Conservation (phyloP, 352 stramenopile genomes). For the Phytophthora kernoviae region DNA sequence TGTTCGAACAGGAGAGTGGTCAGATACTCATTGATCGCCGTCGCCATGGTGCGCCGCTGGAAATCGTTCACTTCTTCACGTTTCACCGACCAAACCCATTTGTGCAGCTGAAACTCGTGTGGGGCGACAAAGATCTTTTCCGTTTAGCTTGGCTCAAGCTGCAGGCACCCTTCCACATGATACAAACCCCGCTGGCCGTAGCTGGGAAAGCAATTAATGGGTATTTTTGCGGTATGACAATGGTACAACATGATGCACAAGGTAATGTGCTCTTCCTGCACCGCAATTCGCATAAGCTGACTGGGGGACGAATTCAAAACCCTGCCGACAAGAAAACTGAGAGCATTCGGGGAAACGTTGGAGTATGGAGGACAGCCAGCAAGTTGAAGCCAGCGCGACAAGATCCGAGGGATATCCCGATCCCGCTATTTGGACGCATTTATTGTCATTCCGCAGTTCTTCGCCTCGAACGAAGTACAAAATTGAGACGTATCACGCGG, state of each 20-base stretch:
- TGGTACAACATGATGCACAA: slow-evolving; percentile 31
- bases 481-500: slow-evolving; percentile 57
- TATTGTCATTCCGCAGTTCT: slow-evolving; percentile 57
- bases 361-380: not conserved
- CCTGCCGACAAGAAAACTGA: slow-evolving; percentile 10
- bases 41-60: slow-evolving; percentile 26
- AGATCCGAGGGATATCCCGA: slow-evolving; percentile 24
- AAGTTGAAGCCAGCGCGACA: not conserved
- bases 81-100: slow-evolving; percentile 51
- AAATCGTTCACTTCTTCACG: slow-evolving; percentile 36
- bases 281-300: slow-evolving; percentile 70
- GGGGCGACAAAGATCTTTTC: slow-evolving; percentile 36
- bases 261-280: slow-evolving; percentile 66
- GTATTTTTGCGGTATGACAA: slow-evolving; percentile 53
- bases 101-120: slow-evolving; percentile 57
- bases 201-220: slow-evolving; percentile 35
- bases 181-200: slow-evolving; percentile 41
- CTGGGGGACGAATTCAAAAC: slow-evolving; percentile 12
- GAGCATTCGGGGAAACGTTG: not conserved
- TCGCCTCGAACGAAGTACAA: slow-evolving; percentile 38
- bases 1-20: slow-evolving; percentile 71
- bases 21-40: slow-evolving; percentile 48
- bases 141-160: slow-evolving; percentile 73
- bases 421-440: slow-evolving; percentile 60
- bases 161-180: slow-evolving; percentile 52